Evolutionary conservation across 768 basidiomycete species (phyloP).

Genomic region (Termitomyces eurrhizus): DNA sequence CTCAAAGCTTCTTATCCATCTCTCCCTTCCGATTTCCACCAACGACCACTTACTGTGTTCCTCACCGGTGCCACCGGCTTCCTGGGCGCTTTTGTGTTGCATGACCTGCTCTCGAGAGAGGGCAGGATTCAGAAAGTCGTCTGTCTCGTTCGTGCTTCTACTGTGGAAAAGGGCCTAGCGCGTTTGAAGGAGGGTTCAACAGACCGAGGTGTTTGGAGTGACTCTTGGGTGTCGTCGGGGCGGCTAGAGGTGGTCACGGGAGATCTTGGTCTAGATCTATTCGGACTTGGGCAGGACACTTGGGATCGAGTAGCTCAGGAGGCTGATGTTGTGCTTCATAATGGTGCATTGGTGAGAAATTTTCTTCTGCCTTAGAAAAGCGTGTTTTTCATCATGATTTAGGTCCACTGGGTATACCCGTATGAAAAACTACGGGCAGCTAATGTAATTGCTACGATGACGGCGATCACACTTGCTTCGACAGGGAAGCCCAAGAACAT

Average conservation of each 20-base stretch:
- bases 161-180: slow-evolving; percentile 53
- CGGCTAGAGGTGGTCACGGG: slow-evolving; percentile 79
- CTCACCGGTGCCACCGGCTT: slow-evolving; percentile 97
- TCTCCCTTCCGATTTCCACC: slow-evolving; percentile 52
- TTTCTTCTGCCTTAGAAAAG: not conserved
- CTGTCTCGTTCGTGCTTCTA: slow-evolving; percentile 82
- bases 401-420: slow-evolving; percentile 99
- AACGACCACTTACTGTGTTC: slow-evolving; percentile 71
- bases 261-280: slow-evolving; percentile 71
- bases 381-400: not conserved
- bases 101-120: slow-evolving; percentile 64
- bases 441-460: slow-evolving; percentile 91
- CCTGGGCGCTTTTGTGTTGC: slow-evolving; percentile 89
- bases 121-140: slow-evolving; percentile 79
- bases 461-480: slow-evolving; percentile 75
- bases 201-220: slow-evolving; percentile 87
- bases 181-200: slow-evolving; percentile 69
- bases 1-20: slow-evolving; percentile 61
- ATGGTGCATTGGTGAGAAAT: slow-evolving; percentile 86
- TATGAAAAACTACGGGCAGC: slow-evolving; percentile 89
- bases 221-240: slow-evolving; percentile 66
- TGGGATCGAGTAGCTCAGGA: slow-evolving; percentile 72
- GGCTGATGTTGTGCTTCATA: slow-evolving; percentile 85
- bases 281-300: slow-evolving; percentile 60
- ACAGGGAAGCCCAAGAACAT: slow-evolving; percentile 71